Percentiles rank a stretch among this genome's conserved stretches.
phyloP scores from a whole-genome alignment of 257 asterid species.

The Ehretia macrophylla region DNA sequence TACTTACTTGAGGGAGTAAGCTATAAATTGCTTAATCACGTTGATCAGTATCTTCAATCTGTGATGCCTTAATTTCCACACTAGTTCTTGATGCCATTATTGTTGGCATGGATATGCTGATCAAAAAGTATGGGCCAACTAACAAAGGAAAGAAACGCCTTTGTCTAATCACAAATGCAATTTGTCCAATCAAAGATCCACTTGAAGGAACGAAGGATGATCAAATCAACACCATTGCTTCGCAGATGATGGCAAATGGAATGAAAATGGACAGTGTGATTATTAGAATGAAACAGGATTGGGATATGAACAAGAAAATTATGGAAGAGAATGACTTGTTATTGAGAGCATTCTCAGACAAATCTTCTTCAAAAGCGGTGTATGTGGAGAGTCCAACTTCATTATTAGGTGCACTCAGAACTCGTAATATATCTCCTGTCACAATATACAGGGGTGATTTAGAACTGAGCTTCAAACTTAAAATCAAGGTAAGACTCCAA shows the following conservation, averaged over 20 bases:
- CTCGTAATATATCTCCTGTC: conserved; percentile 81
- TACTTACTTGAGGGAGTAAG: neutral
- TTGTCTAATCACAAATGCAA: conserved; percentile 78
- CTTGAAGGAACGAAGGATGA: conserved; percentile 90
- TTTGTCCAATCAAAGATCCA: conserved; percentile 72
- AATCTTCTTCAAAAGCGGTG: conserved; percentile 57
- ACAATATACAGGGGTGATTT: conserved; percentile 84
- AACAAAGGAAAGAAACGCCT: conserved; percentile 85
- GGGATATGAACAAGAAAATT: conserved; percentile 32
- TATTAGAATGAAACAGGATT: conserved; percentile 37
- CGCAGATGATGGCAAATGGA: conserved; percentile 71
- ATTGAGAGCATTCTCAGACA: conserved; percentile 47
- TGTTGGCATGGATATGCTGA: conserved; percentile 92
- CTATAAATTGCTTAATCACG: neutral
- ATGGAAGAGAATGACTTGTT: conserved; percentile 83
- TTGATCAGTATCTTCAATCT: conserved; percentile 1
- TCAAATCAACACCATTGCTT: conserved; percentile 81
- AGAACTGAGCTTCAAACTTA: conserved; percentile 62
- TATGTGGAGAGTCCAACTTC: conserved; percentile 74
- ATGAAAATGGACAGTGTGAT: conserved; percentile 89
- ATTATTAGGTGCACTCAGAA: conserved; percentile 77
- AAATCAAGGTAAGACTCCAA: conserved; percentile 69
- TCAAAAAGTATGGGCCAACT: conserved; percentile 70
- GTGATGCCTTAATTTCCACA: conserved; percentile 48
- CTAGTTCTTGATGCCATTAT: conserved; percentile 96